These are phyloP conservation scores for Penicillium sp. DNA, from an alignment of 2,329 filamentous ascomycete genomes.

Conservation along the genomic window DNA sequence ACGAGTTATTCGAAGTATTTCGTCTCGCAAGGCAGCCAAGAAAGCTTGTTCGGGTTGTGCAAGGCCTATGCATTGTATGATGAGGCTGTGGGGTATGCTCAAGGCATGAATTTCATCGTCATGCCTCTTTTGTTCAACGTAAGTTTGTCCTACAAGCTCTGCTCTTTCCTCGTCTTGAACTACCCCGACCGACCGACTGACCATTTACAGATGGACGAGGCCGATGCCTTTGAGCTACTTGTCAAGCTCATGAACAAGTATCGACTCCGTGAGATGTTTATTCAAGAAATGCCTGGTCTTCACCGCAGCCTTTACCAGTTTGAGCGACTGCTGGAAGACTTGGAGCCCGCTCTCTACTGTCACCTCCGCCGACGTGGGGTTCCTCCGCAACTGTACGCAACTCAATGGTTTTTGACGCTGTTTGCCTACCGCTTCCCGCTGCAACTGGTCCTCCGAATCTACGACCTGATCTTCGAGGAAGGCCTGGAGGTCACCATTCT, in stretches of 20 bases:
- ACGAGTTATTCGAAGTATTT: slow-evolving; percentile 98
- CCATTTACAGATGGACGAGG: slow-evolving; percentile 76
- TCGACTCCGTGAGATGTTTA: slow-evolving; percentile 85
- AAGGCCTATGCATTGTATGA: slow-evolving; percentile 97
- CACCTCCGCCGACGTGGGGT: slow-evolving; percentile 88
- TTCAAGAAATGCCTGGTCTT: slow-evolving; percentile 93
- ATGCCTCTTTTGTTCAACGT: slow-evolving; percentile 96
- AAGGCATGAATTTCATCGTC: slow-evolving; percentile 97
- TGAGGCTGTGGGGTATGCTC: slow-evolving; percentile 91
- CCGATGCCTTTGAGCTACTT: slow-evolving; percentile 92
- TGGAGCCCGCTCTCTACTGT: slow-evolving; percentile 92
- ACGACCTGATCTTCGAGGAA: slow-evolving; percentile 91
- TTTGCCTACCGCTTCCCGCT: slow-evolving; percentile 97
- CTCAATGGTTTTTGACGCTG: slow-evolving; percentile 98
- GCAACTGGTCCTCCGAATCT: slow-evolving; percentile 93
- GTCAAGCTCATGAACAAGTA: slow-evolving; percentile 97
- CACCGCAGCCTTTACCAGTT: slow-evolving; percentile 95
- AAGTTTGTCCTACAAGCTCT: slow-evolving; percentile 38
- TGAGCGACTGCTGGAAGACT: slow-evolving; percentile 87
- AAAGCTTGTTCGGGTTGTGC: slow-evolving; percentile 91
- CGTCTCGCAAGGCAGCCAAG: slow-evolving; percentile 85
- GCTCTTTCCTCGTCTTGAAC: neutral
- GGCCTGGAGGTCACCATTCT: slow-evolving; percentile 85
- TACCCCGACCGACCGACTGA: slow-evolving; percentile 17
- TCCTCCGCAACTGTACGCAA: slow-evolving; percentile 89